phyloP scores from a whole-genome alignment of 1,284 basidiomycete species.

The Cutaneotrichosporon sp. region DNA sequence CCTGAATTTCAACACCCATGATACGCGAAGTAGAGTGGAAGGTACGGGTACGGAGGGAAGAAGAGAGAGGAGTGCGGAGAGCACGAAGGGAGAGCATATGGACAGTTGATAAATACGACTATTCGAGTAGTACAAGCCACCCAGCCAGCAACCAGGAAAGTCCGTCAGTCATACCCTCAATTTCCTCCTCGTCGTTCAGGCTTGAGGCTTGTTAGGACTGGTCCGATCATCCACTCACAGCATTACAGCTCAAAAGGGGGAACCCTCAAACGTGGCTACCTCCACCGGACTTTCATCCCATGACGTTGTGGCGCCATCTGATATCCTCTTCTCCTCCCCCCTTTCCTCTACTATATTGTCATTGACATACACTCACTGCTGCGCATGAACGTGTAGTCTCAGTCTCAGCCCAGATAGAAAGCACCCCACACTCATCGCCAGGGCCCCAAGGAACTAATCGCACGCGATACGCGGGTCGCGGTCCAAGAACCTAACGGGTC shows the following conservation, averaged over 20 bases:
- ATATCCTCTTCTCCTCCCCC: background rate
- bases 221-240: background rate
- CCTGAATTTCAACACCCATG: conserved; percentile 54
- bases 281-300: conserved; percentile 1
- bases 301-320: conserved; percentile 9
- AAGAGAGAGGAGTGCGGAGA: conserved; percentile 9
- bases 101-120: background rate
- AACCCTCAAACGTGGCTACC: conserved; percentile 9
- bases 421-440: background rate
- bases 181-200: background rate
- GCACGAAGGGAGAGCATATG: conserved; percentile 24
- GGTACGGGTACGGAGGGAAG: conserved; percentile 33
- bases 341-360: too few relatives aligned
- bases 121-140: background rate
- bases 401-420: background rate
- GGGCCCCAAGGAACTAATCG: background rate
- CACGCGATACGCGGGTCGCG: background rate
- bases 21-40: conserved; percentile 47
- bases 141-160: background rate
- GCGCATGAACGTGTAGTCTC: too few relatives aligned
- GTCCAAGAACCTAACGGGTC: too few relatives aligned
- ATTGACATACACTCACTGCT: background rate
- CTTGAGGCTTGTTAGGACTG: background rate
- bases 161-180: background rate
- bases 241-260: too few relatives aligned